Base-by-base conservation (phyloP, 129 eudicot genomes). In the Ambrosia trifida region DNA sequence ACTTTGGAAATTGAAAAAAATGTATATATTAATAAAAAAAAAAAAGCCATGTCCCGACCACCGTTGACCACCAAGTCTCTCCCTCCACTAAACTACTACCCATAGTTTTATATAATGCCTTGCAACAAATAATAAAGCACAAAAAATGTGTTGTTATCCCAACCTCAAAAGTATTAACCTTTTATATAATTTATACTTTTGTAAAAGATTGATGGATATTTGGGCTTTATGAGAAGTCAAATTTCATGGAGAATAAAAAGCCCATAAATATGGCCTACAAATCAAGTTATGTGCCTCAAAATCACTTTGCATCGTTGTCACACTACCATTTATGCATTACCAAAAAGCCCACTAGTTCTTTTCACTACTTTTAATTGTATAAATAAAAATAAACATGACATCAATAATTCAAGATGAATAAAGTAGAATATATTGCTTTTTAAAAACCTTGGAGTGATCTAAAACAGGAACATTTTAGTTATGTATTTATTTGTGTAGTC, bases 231-330 rank as follows among this genome's bases (percentile, higher is more conserved):
- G 33, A 58, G 32, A 59, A 76, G 70, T 76, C 53, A 46, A 74
- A 31, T 33, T 57, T 61, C 49, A 20, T 45, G 38, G 11, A 69
- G 63, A 59, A 76, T 45, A 45, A 14, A 68, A 59, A 35, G 75
- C 75, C 75, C 75, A 58, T 1, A 76, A 46, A 58, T 58, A 76
- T 68, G 75, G 51, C 64, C 80, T 47, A 76, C 70, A 76, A 68
- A 76, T 68, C 80, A 20, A 58, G 64, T 57, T 58, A 33, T 33
- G 69, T 76, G 80, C 69, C 59, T 57, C 33, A 47, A 47, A 51
- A 59, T 58, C 69, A 47, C 69, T 76, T 68, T 76, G 75, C 69
- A 58, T 47, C 75, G 54, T 68, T 76, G 80, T 68, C 80, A 58
- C 69, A 76, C 64, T 59, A 58, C 69, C 33, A 76, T 57, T 58